A percentile compares a stretch with the other conserved stretches of the same genome.
These are phyloP conservation scores for Ophiostoma australiae DNA, from an alignment of 2,329 filamentous ascomycete species.

Conservation along the genomic window DNA sequence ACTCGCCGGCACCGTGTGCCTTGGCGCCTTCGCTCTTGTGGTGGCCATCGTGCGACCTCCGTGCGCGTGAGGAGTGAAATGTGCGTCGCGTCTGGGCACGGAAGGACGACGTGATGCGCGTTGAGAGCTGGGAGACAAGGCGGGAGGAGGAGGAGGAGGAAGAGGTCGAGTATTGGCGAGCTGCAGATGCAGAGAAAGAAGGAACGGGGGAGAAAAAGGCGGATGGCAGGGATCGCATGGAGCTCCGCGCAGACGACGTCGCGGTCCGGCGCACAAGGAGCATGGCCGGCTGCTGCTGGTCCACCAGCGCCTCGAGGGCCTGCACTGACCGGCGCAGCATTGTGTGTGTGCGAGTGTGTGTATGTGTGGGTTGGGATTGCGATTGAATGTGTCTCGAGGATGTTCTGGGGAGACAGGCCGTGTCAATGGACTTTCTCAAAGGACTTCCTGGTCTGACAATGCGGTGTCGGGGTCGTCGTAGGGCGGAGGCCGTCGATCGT, in stretches of 20 bases:
- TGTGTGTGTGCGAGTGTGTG: not conserved
- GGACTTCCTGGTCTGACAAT: too few relatives aligned
- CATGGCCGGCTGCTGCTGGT: conserved; percentile 18
- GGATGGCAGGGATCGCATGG: not conserved
- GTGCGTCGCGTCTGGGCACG: conserved; percentile 28
- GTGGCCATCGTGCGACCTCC: conserved; percentile 28
- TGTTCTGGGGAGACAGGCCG: not conserved
- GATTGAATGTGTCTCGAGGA: not conserved
- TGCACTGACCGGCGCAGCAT: conserved; percentile 23
- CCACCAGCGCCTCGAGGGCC: conserved; percentile 19
- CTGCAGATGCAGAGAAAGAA: not conserved
- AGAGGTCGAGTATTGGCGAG: not conserved
- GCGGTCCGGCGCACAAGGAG: conserved; percentile 12
- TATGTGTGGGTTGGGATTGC: not conserved
- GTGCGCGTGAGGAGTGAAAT: conserved; percentile 32
- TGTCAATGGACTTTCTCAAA: not conserved
- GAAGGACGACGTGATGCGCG: not conserved
- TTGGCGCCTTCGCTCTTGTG: conserved; percentile 18
- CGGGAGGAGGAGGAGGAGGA: not conserved
- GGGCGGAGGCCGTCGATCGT: not conserved
- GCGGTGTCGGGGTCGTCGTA: not conserved
- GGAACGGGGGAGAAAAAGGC: not conserved
- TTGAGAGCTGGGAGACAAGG: not conserved
- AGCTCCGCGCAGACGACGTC: conserved; percentile 2
- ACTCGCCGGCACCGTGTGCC: not conserved